These are phyloP conservation scores for Salvia hispanica DNA, from an alignment of 257 asterid species.

Conservation along the genomic window DNA sequence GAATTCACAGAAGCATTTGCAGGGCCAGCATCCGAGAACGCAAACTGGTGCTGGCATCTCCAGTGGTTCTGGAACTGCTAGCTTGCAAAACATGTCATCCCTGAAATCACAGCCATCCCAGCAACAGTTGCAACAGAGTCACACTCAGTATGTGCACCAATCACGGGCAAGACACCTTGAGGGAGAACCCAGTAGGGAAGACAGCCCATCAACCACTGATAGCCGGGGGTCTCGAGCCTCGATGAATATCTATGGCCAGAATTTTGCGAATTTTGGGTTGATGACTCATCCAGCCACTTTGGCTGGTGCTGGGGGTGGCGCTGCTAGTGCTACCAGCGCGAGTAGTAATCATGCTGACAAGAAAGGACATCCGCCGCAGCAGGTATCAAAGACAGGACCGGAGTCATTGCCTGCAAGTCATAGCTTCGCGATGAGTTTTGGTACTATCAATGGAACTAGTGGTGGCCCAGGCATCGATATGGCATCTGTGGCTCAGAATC, in stretches of 20 bases:
- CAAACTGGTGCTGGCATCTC: constrained; percentile 39
- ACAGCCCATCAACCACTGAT: constrained; percentile 60
- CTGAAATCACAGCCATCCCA: constrained; percentile 57
- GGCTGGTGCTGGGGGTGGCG: constrained; percentile 18
- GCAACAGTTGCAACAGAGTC: constrained; percentile 50
- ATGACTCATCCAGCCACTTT: constrained; percentile 58
- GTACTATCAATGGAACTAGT: constrained; percentile 59
- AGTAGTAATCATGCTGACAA: constrained; percentile 56
- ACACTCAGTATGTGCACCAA: constrained; percentile 45
- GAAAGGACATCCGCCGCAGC: constrained; percentile 40
- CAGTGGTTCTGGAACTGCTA: constrained; percentile 46
- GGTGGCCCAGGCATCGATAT: constrained; percentile 59
- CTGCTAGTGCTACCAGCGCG: constrained; percentile 31
- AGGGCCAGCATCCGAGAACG: constrained; percentile 55
- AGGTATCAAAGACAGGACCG: constrained; percentile 47
- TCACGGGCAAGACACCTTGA: constrained; percentile 53
- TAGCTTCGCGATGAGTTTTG: constrained; percentile 83
- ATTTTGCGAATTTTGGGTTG: constrained; percentile 62
- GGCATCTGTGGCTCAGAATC: constrained; percentile 71
- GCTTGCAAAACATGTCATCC: constrained; percentile 50
- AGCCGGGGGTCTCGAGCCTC: constrained; percentile 61
- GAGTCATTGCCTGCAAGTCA: constrained; percentile 61
- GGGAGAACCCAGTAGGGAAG: constrained; percentile 57
- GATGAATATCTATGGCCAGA: constrained; percentile 62
- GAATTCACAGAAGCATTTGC: constrained; percentile 74